phyloP scores from a whole-genome alignment of 139 green algal genomes.

The Spirogloea muscicola region DNA sequence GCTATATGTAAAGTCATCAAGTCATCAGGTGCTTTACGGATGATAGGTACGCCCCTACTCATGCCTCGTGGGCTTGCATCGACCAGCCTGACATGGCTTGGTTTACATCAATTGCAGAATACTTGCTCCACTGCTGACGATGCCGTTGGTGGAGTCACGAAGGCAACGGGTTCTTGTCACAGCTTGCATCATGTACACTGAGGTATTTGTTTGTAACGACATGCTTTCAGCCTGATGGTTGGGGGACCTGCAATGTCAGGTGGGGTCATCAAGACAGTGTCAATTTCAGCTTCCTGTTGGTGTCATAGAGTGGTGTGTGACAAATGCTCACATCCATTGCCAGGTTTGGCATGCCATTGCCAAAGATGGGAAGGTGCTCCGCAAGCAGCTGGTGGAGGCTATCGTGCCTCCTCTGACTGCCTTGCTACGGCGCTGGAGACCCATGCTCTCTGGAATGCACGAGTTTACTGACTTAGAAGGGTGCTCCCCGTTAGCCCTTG shows the following conservation, averaged over 20 bases:
- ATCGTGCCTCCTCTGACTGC: constrained; percentile 24
- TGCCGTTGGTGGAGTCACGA: constrained; percentile 5
- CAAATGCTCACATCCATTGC: background rate
- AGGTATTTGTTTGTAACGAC: no score
- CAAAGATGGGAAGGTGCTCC: background rate
- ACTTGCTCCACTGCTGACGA: constrained; percentile 16
- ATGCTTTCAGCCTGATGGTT: no score
- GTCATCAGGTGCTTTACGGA: background rate
- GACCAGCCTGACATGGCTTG: background rate
- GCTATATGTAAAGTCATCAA: no score
- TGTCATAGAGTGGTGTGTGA: background rate
- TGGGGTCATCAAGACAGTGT: no score
- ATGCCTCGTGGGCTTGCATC: background rate
- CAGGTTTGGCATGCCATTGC: constrained; percentile 21
- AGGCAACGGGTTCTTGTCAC: constrained; percentile 23
- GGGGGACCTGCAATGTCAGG: no score
- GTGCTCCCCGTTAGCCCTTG: constrained; percentile 2
- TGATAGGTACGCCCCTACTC: background rate
- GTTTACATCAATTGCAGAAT: background rate
- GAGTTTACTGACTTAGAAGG: constrained; percentile 33
- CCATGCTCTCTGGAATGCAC: constrained; percentile 23
- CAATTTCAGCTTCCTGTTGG: no score
- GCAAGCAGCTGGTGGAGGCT: constrained; percentile 10
- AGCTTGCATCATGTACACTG: constrained; percentile 21
- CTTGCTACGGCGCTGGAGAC: constrained; percentile 25